Evolutionary conservation across 805 yeast genomes (phyloP), one percentile per base, ranked within the genome.

Genomic region (Yamadazyma laniorum): DNA sequence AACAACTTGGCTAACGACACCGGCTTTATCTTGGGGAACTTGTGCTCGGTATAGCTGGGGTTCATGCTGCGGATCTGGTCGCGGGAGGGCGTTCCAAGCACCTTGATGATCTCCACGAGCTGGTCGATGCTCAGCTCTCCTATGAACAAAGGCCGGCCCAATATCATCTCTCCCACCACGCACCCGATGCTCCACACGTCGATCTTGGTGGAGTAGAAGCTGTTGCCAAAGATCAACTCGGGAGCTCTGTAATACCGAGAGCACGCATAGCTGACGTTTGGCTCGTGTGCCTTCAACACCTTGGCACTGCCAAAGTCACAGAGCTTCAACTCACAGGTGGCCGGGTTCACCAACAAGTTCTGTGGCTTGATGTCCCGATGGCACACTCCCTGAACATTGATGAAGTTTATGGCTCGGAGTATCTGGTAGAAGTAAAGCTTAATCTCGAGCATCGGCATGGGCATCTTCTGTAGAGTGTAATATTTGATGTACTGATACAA

Each of bases 121-220:
- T 93, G 99, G 61, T 93, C 99, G 42, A 93, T 91, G 27, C 99
- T 98, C 44, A 90, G 82, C 59, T 93, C 97, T 32, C 99, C 99
- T 12, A 98, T 98, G 66, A 93, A 93, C 48, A 93, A 70, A 12
- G 99, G 99, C 62, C 85, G 80, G 3, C 95, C 95, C 2, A 91
- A 82, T 41, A 85, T 62, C 35, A 85, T 61, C 4, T 93, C 93
- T 63, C 82, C 85, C 33, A 85, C 63, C 31, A 85, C 84, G 32
- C 85, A 85, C 55, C 95, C 95, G 64, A 93, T 84, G 4, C 91
- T 83, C 95, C 95, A 85, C 28, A 85, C 83, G 63, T 85, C 95
- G 44, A 88, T 80, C 25, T 90, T 88, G 25, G 86, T 81, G 16
- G 93, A 93, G 59, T 85, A 88, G 53, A 85, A 85, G 39, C 78